Evolutionary conservation across 176 grass and related monocot genomes (phyloP).

Genomic region (Chloris gayana): DNA sequence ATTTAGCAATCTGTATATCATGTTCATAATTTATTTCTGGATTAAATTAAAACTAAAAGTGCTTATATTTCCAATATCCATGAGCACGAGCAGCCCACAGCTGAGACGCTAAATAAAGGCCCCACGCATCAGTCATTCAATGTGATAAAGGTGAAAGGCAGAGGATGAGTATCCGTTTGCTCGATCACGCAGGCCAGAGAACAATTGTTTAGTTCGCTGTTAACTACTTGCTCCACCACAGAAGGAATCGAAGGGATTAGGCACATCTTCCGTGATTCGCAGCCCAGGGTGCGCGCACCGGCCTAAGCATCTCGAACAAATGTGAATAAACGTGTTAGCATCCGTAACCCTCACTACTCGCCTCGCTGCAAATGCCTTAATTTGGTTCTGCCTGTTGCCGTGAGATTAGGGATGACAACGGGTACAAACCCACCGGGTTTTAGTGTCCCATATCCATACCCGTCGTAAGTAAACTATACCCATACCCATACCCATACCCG

Average conservation of each 20-base stretch:
- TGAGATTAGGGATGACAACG: too few relatives aligned
- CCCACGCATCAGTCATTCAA: too few relatives aligned
- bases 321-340: conserved; percentile 29
- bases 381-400: background rate
- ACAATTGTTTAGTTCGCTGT: background rate
- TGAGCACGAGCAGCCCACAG: background rate
- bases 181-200: background rate
- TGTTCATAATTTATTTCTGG: too few relatives aligned
- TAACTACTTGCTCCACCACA: conserved; percentile 3
- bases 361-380: background rate
- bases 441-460: too few relatives aligned
- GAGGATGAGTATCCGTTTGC: too few relatives aligned
- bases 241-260: background rate
- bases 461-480: too few relatives aligned
- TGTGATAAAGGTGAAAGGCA: too few relatives aligned
- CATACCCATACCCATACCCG: too few relatives aligned
- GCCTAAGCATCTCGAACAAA: conserved; percentile 23
- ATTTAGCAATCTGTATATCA: too few relatives aligned
- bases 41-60: too few relatives aligned
- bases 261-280: background rate
- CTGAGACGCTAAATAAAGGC: background rate
- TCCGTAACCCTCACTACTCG: background rate
- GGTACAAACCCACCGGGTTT: too few relatives aligned
- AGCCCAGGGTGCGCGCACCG: background rate
- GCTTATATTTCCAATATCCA: too few relatives aligned